These are phyloP conservation scores for Colletotrichum horii DNA, from an alignment of 2,329 filamentous ascomycete species.

Conservation along the genomic window DNA sequence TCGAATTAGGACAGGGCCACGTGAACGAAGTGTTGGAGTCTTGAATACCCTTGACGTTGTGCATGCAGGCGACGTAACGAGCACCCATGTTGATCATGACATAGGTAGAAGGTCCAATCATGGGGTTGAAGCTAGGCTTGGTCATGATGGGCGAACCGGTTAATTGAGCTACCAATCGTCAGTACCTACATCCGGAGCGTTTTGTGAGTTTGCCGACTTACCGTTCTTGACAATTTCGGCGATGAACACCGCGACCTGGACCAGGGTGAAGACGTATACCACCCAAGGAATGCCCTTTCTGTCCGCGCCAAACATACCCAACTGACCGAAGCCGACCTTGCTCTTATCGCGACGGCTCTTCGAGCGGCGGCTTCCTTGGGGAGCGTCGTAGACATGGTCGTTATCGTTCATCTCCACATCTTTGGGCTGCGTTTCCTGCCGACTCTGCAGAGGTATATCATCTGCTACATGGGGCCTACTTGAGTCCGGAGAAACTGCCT, in stretches of 20 bases:
- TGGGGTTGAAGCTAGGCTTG: conserved; percentile 88
- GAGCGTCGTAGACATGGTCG: conserved; percentile 68
- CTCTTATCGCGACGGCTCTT: conserved; percentile 34
- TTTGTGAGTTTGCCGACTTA: conserved; percentile 45
- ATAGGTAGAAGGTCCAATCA: conserved; percentile 93
- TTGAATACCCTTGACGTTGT: conserved; percentile 73
- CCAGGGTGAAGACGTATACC: conserved; percentile 77
- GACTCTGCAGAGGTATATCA: conserved; percentile 63
- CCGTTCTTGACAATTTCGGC: conserved; percentile 86
- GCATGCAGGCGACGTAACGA: conserved; percentile 93
- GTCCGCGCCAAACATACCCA: conserved; percentile 63
- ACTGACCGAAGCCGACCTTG: conserved; percentile 60
- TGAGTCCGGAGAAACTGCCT: conserved; percentile 40
- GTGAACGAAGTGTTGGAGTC: conserved; percentile 50
- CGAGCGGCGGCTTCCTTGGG: conserved; percentile 33
- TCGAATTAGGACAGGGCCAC: conserved; percentile 86
- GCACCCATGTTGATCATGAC: conserved; percentile 97
- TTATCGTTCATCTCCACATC: conserved; percentile 46
- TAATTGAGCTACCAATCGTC: conserved; percentile 61
- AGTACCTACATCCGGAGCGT: neutral
- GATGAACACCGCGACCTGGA: conserved; percentile 87
- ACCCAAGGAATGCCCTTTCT: conserved; percentile 75
- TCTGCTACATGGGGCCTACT: conserved; percentile 43
- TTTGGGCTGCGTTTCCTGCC: conserved; percentile 36
- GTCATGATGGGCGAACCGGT: conserved; percentile 82